Evolutionary conservation across 345 rosid genomes (phyloP).

Genomic region (Aquilaria sinensis): DNA sequence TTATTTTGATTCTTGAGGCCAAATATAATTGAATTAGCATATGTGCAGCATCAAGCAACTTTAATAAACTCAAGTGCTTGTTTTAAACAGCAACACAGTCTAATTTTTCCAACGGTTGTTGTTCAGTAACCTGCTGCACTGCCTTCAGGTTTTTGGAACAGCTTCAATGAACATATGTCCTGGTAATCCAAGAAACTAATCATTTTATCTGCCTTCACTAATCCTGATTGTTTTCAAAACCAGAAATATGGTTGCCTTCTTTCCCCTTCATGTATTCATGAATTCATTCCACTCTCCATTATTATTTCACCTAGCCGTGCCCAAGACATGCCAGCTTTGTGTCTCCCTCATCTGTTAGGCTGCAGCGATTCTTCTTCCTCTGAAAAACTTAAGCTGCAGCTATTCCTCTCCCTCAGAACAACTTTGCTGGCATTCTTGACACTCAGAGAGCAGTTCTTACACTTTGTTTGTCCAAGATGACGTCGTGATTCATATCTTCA

Average conservation of each 20-base stretch:
- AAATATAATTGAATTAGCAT: background rate
- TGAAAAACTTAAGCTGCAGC: background rate
- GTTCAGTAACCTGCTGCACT: too few species aligned
- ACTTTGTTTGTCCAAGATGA: too few species aligned
- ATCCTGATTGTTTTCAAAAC: background rate
- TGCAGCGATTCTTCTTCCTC: too few species aligned
- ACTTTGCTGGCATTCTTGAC: too few species aligned
- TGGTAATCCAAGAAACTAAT: background rate
- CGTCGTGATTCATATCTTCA: too few species aligned
- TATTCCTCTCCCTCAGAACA: background rate
- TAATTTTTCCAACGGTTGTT: too few species aligned
- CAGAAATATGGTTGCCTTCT: background rate
- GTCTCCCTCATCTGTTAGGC: background rate
- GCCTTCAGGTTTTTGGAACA: background rate
- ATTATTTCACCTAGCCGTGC: background rate
- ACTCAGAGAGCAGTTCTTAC: too few species aligned
- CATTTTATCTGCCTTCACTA: background rate
- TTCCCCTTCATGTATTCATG: background rate
- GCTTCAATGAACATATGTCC: constrained; percentile 5
- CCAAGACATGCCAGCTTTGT: background rate
- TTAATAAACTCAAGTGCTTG: background rate
- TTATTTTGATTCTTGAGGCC: background rate
- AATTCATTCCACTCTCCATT: background rate
- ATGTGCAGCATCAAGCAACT: background rate
- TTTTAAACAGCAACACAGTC: background rate